A percentile compares a stretch with the other conserved stretches of the same genome.
phyloP scores from a whole-genome alignment of 345 rosid genomes.

The Iberis pinnata region DNA sequence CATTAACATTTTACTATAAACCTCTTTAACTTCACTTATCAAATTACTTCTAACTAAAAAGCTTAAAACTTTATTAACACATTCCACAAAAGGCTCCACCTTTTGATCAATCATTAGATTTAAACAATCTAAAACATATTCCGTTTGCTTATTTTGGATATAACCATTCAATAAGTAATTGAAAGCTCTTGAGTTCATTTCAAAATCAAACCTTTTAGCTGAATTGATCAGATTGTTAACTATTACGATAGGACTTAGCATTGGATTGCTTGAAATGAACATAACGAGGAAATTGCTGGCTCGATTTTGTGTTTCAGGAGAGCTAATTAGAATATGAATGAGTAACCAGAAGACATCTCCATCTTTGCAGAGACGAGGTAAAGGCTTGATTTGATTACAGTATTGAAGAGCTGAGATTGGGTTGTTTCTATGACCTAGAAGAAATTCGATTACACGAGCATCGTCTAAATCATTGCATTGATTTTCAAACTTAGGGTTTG shows the following conservation, averaged over 20 bases:
- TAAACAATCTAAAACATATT: slow-evolving; percentile 40
- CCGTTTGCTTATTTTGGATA: slow-evolving; percentile 32
- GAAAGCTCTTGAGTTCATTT: slow-evolving; percentile 32
- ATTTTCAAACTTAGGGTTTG: neutral
- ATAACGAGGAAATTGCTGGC: slow-evolving; percentile 36
- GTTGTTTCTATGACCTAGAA: slow-evolving; percentile 35
- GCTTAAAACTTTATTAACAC: slow-evolving; percentile 34
- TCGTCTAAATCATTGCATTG: slow-evolving; percentile 25
- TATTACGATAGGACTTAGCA: slow-evolving; percentile 26
- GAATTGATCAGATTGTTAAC: slow-evolving; percentile 38
- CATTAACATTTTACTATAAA: slow-evolving; percentile 45
- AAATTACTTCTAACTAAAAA: slow-evolving; percentile 34
- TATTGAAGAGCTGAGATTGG: slow-evolving; percentile 42
- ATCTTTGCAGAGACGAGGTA: slow-evolving; percentile 28
- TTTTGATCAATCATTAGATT: slow-evolving; percentile 35
- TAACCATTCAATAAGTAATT: slow-evolving; percentile 51
- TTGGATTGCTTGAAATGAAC: slow-evolving; percentile 32
- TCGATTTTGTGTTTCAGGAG: slow-evolving; percentile 16
- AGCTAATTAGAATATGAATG: slow-evolving; percentile 44
- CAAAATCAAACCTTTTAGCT: slow-evolving; percentile 34
- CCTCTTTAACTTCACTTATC: slow-evolving; percentile 35
- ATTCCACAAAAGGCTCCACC: slow-evolving; percentile 29
- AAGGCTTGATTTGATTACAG: slow-evolving; percentile 28
- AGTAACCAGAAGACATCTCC: slow-evolving; percentile 43
- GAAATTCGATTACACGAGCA: slow-evolving; percentile 35